Evolutionary conservation across 2,329 filamentous ascomycete genomes (phyloP), one percentile per base, ranked within the genome.

Genomic region (Teratosphaeria gauchensis): DNA sequence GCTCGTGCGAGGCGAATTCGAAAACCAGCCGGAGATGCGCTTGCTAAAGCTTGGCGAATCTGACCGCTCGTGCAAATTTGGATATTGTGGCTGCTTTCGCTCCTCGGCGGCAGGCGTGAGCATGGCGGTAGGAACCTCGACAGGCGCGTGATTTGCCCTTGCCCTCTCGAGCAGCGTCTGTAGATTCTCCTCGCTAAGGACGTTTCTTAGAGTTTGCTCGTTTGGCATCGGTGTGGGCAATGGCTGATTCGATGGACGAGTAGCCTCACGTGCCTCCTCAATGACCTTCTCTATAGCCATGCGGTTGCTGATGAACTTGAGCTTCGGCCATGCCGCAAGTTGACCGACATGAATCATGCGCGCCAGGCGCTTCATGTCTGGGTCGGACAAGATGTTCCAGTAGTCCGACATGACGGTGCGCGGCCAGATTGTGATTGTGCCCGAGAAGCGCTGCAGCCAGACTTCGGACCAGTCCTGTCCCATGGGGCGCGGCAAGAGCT

Each of bases 401-500:
- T 96, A 95, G 75, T 99, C 94, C 1, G 84, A 87, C 1, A 84
- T 76, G 2, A 85, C 77, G 12, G 85, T 87, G 72, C 91, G 90
- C 7, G 94, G 94, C 92, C 92, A 97, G 69, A 99, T 92, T 12
- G 94, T 99, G 63, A 97, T 88, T 9, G 90, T 97, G 31, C 94
- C 94, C 63, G 87, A 88, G 73, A 99, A 99, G 59, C 91, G 85
- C 72, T 99, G 94, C 54, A 99, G 82, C 89, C 92, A 99, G 24
- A 99, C 85, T 74, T 96, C 89, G 59, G 87, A 92, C 94, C 94
- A 99, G 72, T 99, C 94, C 73, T 97, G 92, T 2, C 92, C 92
- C 24, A 97, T 74, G 0, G 90, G 91, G 0, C 94, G 85, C 0
- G 94, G 94, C 0, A 99, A 82, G 3, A 99, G 80, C 73, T 99